phyloP scores from a whole-genome alignment of 192 early-diverging fungal genomes.

The Coemansia sp. region DNA sequence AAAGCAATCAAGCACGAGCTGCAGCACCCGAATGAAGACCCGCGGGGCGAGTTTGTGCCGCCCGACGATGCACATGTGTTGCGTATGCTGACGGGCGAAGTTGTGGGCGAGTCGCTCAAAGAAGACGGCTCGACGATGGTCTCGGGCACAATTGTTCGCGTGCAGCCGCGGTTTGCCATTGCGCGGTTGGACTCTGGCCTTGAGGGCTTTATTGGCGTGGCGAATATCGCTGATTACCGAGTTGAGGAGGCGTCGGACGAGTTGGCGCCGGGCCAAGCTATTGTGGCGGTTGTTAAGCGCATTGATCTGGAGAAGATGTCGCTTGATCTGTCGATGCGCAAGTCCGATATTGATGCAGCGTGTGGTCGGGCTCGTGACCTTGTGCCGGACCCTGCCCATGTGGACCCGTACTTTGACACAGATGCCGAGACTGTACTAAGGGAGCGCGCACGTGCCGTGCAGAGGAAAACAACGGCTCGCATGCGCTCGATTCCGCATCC shows the following conservation, averaged over 20 bases:
- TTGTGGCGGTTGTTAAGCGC: conserved; percentile 74
- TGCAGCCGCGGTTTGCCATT: conserved; percentile 74
- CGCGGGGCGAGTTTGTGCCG: conserved; percentile 59
- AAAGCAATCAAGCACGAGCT: conserved; percentile 86
- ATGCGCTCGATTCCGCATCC: conserved; percentile 80
- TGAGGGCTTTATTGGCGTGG: conserved; percentile 77
- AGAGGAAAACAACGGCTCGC: conserved; percentile 33
- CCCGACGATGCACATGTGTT: conserved; percentile 66
- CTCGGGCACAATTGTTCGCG: conserved; percentile 65
- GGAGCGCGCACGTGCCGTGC: conserved; percentile 38
- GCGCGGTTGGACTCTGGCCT: conserved; percentile 75
- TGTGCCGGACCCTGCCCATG: conserved; percentile 22
- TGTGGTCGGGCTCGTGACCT: conserved; percentile 42
- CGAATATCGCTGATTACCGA: conserved; percentile 59
- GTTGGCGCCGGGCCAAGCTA: conserved; percentile 65
- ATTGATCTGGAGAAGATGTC: conserved; percentile 76
- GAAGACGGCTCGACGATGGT: conserved; percentile 66
- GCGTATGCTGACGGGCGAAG: conserved; percentile 85
- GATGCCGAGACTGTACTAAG: conserved; percentile 45
- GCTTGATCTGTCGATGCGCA: conserved; percentile 72
- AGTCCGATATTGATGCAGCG: conserved; percentile 55
- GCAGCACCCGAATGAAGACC: conserved; percentile 76
- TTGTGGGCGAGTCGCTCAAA: conserved; percentile 61
- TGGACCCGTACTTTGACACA: conserved; percentile 66
- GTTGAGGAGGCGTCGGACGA: conserved; percentile 60